phyloP scores from a whole-genome alignment of 2,329 filamentous ascomycete genomes.

The Epichloe sp. region DNA sequence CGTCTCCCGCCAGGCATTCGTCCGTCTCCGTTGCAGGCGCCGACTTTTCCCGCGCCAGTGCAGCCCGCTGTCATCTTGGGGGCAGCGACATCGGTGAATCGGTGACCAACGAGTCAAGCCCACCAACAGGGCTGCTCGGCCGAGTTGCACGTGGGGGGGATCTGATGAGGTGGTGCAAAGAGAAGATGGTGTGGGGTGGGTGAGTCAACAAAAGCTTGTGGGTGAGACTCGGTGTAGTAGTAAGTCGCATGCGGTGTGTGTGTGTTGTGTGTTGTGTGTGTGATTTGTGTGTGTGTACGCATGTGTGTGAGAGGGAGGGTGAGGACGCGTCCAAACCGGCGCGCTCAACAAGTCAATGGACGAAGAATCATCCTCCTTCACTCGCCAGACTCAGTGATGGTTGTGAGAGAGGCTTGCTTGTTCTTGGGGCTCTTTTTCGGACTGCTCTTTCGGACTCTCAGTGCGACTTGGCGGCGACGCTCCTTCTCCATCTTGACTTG shows the following conservation, averaged over 20 bases:
- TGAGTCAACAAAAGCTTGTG: not conserved
- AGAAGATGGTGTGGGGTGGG: not conserved
- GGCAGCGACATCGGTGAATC: conserved; percentile 3
- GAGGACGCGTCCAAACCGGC: not conserved
- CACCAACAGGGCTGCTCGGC: not conserved
- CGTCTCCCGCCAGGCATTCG: not conserved
- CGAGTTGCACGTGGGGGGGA: not conserved
- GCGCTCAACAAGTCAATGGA: not conserved
- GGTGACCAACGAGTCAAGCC: not conserved
- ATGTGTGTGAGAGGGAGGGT: not conserved
- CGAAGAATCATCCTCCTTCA: not conserved
- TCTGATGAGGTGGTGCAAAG: not conserved
- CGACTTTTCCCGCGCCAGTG: not conserved
- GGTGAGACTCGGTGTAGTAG: not conserved
- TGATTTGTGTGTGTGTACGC: too few species aligned
- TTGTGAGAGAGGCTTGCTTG: conserved; percentile 37
- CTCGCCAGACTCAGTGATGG: conserved; percentile 35
- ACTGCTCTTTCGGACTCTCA: conserved; percentile 20
- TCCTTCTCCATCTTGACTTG: conserved; percentile 42
- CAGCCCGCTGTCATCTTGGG: not conserved
- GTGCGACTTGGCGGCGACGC: conserved; percentile 29
- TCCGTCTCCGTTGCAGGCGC: not conserved
- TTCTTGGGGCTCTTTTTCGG: conserved; percentile 38
- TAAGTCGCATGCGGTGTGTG: not conserved
- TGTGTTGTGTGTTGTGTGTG: too few species aligned